Percentiles rank a stretch among this genome's conserved stretches.
Conservation (phyloP, 495 filamentous ascomycete species). For the Lepidopterella palustris region DNA sequence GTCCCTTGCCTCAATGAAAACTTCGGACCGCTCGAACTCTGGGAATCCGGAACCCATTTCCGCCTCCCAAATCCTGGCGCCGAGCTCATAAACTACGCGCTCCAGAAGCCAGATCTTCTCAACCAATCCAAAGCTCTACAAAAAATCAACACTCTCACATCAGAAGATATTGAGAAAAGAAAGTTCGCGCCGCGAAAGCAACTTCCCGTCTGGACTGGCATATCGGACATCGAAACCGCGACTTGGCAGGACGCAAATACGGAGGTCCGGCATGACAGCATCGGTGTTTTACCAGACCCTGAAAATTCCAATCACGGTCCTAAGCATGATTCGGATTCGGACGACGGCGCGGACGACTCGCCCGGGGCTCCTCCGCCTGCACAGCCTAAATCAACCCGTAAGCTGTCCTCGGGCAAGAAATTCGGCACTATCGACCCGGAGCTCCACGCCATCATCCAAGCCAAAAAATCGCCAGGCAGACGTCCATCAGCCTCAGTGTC, state of each 20-base stretch:
- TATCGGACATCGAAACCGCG: not conserved
- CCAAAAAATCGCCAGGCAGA: not conserved
- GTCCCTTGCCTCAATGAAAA: conserved; percentile 3
- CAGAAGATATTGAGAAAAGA: not conserved
- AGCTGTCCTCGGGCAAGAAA: not conserved
- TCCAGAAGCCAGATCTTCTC: not conserved
- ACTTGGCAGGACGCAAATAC: not conserved
- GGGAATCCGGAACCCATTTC: conserved; percentile 18
- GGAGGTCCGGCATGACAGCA: not conserved
- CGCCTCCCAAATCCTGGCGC: conserved; percentile 1
- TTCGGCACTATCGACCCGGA: not conserved
- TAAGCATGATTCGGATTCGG: no score
- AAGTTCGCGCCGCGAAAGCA: not conserved
- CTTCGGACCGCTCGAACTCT: not conserved
- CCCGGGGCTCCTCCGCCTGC: not conserved
- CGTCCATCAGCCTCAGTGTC: not conserved
- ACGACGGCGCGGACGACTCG: not conserved
- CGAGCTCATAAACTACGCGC: not conserved
- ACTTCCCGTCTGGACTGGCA: not conserved
- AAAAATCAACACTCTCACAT: not conserved
- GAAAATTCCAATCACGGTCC: no score
- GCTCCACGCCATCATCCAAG: not conserved
- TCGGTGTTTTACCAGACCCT: not conserved
- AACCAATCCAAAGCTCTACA: not conserved
- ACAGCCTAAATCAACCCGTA: not conserved